A percentile compares a stretch with the other conserved stretches of the same genome.
Conservation (phyloP, 192 early-diverging fungal species). For the Linnemannia schmuckeri region DNA sequence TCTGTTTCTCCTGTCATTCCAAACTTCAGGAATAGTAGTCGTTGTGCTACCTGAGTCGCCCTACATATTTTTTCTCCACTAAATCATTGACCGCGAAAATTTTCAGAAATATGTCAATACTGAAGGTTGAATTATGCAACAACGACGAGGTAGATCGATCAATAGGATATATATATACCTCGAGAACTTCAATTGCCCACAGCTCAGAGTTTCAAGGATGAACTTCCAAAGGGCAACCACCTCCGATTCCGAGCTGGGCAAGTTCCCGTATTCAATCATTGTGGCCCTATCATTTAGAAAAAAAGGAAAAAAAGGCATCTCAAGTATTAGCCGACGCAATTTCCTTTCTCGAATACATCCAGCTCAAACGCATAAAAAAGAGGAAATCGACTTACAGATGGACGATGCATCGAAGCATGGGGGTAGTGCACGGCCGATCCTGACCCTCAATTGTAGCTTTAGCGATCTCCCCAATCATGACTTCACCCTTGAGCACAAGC, state of each 20-base stretch:
- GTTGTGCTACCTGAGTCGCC: conserved; percentile 6
- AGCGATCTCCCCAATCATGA: conserved; percentile 1
- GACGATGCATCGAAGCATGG: background rate
- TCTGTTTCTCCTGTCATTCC: background rate
- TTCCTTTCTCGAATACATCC: background rate
- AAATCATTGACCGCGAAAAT: background rate
- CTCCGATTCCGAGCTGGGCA: conserved; percentile 9
- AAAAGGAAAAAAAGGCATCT: background rate
- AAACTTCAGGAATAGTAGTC: background rate
- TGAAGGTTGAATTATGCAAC: background rate
- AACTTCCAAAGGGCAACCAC: conserved; percentile 20
- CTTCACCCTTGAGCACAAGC: conserved; percentile 8
- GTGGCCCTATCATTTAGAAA: background rate
- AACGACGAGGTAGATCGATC: background rate
- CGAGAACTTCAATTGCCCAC: conserved; percentile 10
- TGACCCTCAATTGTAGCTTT: background rate
- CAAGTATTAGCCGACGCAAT: no score
- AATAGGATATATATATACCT: background rate
- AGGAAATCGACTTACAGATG: background rate
- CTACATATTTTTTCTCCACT: conserved; percentile 22
- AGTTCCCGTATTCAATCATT: conserved; percentile 2
- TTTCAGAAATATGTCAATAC: background rate
- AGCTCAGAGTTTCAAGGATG: conserved; percentile 10
- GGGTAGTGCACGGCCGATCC: background rate
- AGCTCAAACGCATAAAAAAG: background rate